These are phyloP conservation scores for Neodidymelliopsis sp. DNA, from an alignment of 2,329 filamentous ascomycete genomes.

Conservation along the genomic window DNA sequence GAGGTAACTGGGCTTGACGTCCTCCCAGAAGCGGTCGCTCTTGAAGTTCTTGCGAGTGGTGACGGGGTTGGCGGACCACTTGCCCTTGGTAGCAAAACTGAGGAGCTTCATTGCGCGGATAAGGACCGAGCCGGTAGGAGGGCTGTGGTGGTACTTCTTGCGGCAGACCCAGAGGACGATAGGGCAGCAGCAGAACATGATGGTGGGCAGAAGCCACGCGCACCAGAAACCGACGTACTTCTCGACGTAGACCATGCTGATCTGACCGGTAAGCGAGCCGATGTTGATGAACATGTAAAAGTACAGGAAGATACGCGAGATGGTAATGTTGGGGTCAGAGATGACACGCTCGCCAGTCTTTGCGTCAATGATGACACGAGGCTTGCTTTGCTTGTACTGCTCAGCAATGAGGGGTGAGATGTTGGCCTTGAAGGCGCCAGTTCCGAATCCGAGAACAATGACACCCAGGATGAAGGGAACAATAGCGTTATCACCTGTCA, in stretches of 20 bases:
- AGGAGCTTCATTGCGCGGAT: constrained; percentile 71
- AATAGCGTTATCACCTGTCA: constrained; percentile 54
- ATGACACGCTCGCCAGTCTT: constrained; percentile 71
- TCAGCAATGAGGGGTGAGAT: constrained; percentile 72
- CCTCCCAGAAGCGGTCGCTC: constrained; percentile 68
- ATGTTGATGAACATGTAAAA: constrained; percentile 64
- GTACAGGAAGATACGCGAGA: constrained; percentile 65
- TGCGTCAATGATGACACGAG: constrained; percentile 62
- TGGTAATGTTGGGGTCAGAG: constrained; percentile 72
- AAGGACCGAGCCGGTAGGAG: constrained; percentile 76
- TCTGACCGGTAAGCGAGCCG: constrained; percentile 71
- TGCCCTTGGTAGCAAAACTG: constrained; percentile 67
- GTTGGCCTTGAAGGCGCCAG: constrained; percentile 57
- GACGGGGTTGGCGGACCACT: constrained; percentile 68
- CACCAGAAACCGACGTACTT: constrained; percentile 81
- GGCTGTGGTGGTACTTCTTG: constrained; percentile 67
- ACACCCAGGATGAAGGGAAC: constrained; percentile 60
- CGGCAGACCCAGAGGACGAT: constrained; percentile 66
- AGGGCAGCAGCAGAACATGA: constrained; percentile 69
- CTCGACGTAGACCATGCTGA: constrained; percentile 77
- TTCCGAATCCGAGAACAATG: constrained; percentile 56
- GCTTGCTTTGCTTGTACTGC: constrained; percentile 68
- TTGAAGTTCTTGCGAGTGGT: constrained; percentile 66
- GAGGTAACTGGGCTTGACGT: constrained; percentile 71
- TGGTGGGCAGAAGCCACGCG: constrained; percentile 71